Percentiles rank a stretch among this genome's conserved stretches.
These are phyloP conservation scores for Knoxia roxburghii DNA, from an alignment of 257 asterid species.

Conservation along the genomic window DNA sequence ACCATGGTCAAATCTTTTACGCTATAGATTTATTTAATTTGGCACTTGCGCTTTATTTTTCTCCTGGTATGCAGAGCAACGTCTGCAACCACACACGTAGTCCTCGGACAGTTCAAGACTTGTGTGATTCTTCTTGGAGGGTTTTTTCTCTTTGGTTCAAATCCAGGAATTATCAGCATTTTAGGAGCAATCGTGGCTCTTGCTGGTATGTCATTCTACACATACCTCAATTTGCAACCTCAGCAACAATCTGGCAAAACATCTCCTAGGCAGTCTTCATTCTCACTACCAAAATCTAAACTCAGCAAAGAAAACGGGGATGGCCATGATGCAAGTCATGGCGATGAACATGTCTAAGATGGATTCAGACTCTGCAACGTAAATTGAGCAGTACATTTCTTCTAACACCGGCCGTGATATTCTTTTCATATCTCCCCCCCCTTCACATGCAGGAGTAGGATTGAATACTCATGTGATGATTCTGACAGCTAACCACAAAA, in stretches of 20 bases:
- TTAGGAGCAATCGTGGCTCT: slow-evolving; percentile 80
- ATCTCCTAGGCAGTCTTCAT: slow-evolving; percentile 41
- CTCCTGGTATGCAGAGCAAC: slow-evolving; percentile 51
- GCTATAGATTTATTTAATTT: neutral
- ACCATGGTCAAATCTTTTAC: neutral
- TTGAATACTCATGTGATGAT: neutral
- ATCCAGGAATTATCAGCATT: slow-evolving; percentile 81
- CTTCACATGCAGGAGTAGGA: slow-evolving; percentile 6
- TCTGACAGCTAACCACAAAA: slow-evolving; percentile 9
- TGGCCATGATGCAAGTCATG: slow-evolving; percentile 31
- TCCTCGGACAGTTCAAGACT: slow-evolving; percentile 96
- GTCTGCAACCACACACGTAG: slow-evolving; percentile 94
- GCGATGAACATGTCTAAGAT: slow-evolving; percentile 49
- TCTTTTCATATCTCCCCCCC: slow-evolving; percentile 8
- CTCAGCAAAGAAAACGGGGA: slow-evolving; percentile 69
- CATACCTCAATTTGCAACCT: slow-evolving; percentile 71
- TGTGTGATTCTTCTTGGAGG: slow-evolving; percentile 94
- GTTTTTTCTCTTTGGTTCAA: slow-evolving; percentile 72
- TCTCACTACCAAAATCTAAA: slow-evolving; percentile 70
- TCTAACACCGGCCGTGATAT: neutral
- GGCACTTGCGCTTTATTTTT: neutral
- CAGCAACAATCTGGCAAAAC: slow-evolving; percentile 44
- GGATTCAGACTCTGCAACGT: neutral
- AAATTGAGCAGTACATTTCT: neutral
- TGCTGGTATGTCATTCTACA: slow-evolving; percentile 75